phyloP scores from a whole-genome alignment of 768 basidiomycete genomes.

The Cystobasidium onofrii region DNA sequence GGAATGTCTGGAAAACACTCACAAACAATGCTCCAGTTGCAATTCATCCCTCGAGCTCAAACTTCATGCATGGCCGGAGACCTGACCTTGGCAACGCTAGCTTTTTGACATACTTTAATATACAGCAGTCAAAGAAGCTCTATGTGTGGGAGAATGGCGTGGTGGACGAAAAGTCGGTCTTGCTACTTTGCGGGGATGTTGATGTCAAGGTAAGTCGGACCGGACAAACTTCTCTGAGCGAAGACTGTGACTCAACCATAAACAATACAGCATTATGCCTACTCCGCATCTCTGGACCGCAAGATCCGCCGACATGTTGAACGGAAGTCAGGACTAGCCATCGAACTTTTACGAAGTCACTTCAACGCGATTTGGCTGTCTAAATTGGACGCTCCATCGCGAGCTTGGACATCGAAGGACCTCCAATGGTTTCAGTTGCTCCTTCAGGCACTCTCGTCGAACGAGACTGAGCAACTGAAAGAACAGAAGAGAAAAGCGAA shows the following conservation, averaged over 20 bases:
- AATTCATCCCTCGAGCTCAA: conserved; percentile 88
- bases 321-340: conserved; percentile 66
- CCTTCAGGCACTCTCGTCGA: neutral
- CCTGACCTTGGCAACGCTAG: conserved; percentile 65
- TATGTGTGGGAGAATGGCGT: conserved; percentile 51
- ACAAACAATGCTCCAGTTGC: conserved; percentile 67
- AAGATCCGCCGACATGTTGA: conserved; percentile 66
- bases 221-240: no score
- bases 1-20: conserved; percentile 65
- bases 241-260: neutral
- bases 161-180: neutral
- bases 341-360: conserved; percentile 63
- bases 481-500: neutral
- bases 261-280: conserved; percentile 57
- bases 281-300: conserved; percentile 68
- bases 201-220: conserved; percentile 63
- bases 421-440: conserved; percentile 14
- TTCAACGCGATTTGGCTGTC: conserved; percentile 30
- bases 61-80: conserved; percentile 59
- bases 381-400: neutral
- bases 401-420: neutral
- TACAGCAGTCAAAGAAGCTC: conserved; percentile 83
- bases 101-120: conserved; percentile 39
- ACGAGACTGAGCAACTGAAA: neutral
- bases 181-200: conserved; percentile 72